phyloP scores from a whole-genome alignment of 2,329 filamentous ascomycete genomes.

The Cryphonectria radicalis region DNA sequence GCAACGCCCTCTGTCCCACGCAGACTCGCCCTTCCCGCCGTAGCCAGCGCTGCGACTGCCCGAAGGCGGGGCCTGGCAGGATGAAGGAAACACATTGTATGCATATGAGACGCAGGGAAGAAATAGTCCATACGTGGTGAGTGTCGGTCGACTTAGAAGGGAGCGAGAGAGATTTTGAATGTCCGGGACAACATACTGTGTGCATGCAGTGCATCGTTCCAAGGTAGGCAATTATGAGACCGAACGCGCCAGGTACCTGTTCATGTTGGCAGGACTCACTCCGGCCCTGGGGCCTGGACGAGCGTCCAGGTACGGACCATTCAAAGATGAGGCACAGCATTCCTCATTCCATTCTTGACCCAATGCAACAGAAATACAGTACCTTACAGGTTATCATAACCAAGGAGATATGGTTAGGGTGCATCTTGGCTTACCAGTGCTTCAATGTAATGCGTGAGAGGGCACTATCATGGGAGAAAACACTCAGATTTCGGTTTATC shows the following conservation, averaged over 20 bases:
- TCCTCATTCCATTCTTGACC: background rate
- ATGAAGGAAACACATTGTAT: conserved; percentile 35
- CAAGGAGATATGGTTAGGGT: background rate
- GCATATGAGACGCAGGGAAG: conserved; percentile 25
- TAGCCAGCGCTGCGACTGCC: conserved; percentile 19
- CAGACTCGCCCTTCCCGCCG: conserved; percentile 23
- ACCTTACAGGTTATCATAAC: background rate
- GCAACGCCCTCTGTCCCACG: conserved; percentile 23
- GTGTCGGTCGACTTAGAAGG: conserved; percentile 26
- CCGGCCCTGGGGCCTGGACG: conserved; percentile 5
- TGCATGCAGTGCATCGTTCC: conserved; percentile 24
- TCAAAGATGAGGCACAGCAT: background rate
- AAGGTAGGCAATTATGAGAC: conserved; percentile 5
- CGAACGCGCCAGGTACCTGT: background rate
- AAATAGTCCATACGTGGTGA: conserved; percentile 7
- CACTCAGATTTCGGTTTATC: background rate
- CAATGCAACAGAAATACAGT: background rate
- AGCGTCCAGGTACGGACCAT: background rate
- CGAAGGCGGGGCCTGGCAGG: conserved; percentile 37
- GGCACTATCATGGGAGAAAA: background rate
- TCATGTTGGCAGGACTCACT: background rate
- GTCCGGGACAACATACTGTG: conserved; percentile 32
- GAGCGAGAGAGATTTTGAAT: conserved; percentile 30
- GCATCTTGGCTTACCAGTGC: background rate
- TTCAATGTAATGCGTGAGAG: background rate